phyloP scores from a whole-genome alignment of 176 grass and related monocot genomes.

The Oryza coarctata region DNA sequence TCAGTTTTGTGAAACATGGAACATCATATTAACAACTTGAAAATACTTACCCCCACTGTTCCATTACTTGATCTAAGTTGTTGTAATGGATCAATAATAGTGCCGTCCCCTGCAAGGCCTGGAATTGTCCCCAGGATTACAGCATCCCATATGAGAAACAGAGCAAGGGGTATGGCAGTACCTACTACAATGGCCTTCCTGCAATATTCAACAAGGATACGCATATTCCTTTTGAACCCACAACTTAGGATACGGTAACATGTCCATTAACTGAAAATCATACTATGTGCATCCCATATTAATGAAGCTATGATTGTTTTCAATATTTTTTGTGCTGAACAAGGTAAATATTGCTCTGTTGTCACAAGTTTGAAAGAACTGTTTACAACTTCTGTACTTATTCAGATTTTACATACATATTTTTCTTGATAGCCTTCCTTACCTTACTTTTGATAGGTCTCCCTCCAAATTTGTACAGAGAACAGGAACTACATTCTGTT shows the following conservation, averaged over 20 bases:
- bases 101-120: slow-evolving; percentile 38
- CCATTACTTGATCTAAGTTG: slow-evolving; percentile 72
- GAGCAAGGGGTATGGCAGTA: slow-evolving; percentile 81
- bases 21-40: slow-evolving; percentile 1
- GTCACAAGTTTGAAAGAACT: not conserved
- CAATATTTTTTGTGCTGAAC: not conserved
- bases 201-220: slow-evolving; percentile 39
- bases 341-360: slow-evolving; percentile 12
- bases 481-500: slow-evolving; percentile 93
- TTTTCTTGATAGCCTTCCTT: slow-evolving; percentile 30
- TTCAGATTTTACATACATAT: not conserved
- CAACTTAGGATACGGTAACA: not conserved
- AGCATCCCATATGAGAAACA: slow-evolving; percentile 92
- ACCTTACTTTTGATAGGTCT: slow-evolving; percentile 86
- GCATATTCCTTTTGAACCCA: not conserved
- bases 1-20: not conserved
- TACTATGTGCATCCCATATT: not conserved
- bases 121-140: slow-evolving; percentile 82
- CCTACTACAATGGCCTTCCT: slow-evolving; percentile 80
- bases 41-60: slow-evolving; percentile 72
- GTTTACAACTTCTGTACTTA: not conserved
- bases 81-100: slow-evolving; percentile 62
- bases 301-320: not conserved
- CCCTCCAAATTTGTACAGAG: slow-evolving; percentile 94
- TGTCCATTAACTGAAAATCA: not conserved